A percentile compares a stretch with the other conserved stretches of the same genome.
These are phyloP conservation scores for Coffea humblotiana DNA, from an alignment of 305 asterid species.

Conservation along the genomic window DNA sequence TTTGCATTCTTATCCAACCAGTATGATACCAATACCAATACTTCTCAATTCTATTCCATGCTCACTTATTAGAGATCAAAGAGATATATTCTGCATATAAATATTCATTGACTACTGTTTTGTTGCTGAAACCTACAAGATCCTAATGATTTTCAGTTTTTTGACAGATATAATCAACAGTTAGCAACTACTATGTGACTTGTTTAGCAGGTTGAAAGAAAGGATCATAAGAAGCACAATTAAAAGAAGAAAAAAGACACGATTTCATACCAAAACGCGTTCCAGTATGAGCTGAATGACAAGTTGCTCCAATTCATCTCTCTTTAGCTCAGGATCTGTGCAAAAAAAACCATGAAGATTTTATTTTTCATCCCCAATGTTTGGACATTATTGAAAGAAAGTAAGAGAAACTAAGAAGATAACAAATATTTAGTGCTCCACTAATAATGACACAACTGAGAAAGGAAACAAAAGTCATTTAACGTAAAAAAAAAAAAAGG, in stretches of 20 bases:
- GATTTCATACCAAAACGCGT: slow-evolving; percentile 62
- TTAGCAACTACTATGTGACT: background rate
- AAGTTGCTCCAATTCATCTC: slow-evolving; percentile 76
- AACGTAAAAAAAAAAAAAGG: background rate
- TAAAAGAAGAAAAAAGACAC: background rate
- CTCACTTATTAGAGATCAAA: too few relatives aligned
- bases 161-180: background rate
- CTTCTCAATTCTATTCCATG: too few relatives aligned
- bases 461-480: background rate
- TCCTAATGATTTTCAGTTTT: too few relatives aligned
- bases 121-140: too few relatives aligned
- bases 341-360: slow-evolving; percentile 25
- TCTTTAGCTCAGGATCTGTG: slow-evolving; percentile 72
- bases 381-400: background rate
- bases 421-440: background rate
- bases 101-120: too few relatives aligned
- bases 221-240: background rate
- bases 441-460: background rate
- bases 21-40: too few relatives aligned
- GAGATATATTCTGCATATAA: too few relatives aligned
- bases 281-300: slow-evolving; percentile 75
- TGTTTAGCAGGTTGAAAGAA: background rate
- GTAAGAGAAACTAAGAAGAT: background rate
- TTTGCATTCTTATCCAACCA: too few relatives aligned
- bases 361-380: background rate